phyloP scores from a whole-genome alignment of 2,329 filamentous ascomycete species.

The Aureobasidium uvarum region DNA sequence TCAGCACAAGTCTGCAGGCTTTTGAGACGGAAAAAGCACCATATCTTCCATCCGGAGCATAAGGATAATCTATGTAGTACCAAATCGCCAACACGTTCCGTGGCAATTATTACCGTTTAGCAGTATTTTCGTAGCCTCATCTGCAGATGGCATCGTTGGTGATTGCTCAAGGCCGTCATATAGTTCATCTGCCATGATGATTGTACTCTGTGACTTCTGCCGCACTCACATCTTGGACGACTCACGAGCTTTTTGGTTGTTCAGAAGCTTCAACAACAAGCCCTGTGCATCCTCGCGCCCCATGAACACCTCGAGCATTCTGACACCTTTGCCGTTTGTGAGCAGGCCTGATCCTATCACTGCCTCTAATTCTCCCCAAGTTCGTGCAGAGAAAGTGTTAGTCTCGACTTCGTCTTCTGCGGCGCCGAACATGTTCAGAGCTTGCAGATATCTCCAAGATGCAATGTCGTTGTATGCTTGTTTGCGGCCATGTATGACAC shows the following conservation, averaged over 20 bases:
- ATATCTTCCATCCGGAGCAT: not conserved
- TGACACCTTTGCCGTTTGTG: constrained; percentile 41
- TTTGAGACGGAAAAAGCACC: not conserved
- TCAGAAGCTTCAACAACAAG: constrained; percentile 19
- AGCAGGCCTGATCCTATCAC: constrained; percentile 43
- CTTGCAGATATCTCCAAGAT: constrained; percentile 28
- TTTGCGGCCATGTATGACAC: constrained; percentile 71
- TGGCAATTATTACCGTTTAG: not conserved
- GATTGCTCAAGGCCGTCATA: not conserved
- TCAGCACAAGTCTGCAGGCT: not conserved
- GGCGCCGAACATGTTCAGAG: constrained; percentile 27
- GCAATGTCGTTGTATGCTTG: constrained; percentile 52
- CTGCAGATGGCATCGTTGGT: not conserved
- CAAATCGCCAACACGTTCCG: not conserved
- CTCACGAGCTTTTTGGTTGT: constrained; percentile 18
- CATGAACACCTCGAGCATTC: constrained; percentile 79
- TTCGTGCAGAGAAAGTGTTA: constrained; percentile 30
- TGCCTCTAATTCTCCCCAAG: constrained; percentile 28
- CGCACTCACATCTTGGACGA: not conserved
- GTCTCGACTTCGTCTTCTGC: constrained; percentile 24
- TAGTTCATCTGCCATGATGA: not conserved
- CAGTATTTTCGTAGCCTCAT: too few relatives aligned
- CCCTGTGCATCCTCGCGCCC: constrained; percentile 66
- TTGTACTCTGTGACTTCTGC: not conserved
- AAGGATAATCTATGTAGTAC: not conserved